phyloP scores from a whole-genome alignment of 345 rosid species.

The Eucalyptus erythrocorys region DNA sequence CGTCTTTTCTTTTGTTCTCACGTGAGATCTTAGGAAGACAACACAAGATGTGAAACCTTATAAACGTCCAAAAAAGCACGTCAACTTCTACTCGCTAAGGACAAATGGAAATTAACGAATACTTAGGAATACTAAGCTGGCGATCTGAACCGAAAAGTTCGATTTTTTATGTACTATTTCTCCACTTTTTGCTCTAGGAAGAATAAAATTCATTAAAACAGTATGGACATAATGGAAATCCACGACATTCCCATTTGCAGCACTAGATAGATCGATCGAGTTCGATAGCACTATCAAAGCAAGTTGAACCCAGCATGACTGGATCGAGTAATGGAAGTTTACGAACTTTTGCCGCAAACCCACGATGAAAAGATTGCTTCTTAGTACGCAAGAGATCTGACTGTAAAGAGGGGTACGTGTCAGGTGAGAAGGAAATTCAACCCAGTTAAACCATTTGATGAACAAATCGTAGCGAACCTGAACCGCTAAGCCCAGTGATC shows the following conservation, averaged over 20 bases:
- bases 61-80: not conserved
- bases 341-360: not conserved
- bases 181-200: not conserved
- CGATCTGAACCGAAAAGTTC: not conserved
- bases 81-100: not conserved
- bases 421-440: not conserved
- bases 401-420: not conserved
- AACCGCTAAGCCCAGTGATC: conserved; percentile 82
- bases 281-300: not conserved
- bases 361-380: not conserved
- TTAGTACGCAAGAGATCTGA: not conserved
- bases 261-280: not conserved
- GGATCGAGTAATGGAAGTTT: not conserved
- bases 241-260: not conserved
- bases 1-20: not conserved
- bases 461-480: conserved; percentile 34
- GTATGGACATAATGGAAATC: not conserved
- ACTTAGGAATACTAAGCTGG: not conserved
- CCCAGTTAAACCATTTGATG: not conserved
- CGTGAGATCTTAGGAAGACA: not conserved
- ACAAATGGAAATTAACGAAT: not conserved
- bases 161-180: not conserved
- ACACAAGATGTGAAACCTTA: not conserved
- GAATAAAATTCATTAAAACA: not conserved
- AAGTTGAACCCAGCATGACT: not conserved